Evolutionary conservation across 148 eudicot genomes (phyloP), one percentile per base, ranked within the genome.

Genomic region (Oxyria digyna): DNA sequence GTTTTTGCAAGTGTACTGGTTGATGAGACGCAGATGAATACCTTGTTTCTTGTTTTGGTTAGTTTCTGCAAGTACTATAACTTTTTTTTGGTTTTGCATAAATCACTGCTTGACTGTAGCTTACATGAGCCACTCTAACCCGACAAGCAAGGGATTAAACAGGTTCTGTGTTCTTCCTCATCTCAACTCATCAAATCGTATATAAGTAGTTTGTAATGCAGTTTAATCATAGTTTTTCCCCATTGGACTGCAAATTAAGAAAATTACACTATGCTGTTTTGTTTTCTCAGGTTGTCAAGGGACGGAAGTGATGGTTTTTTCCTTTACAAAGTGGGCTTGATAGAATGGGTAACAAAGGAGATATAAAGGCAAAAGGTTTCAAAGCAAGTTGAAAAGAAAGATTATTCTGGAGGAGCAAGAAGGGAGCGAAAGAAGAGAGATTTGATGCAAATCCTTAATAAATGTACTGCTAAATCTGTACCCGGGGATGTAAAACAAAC

Each of bases 11-110:
- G 85, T 80, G 57, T 94, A 74, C 70, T 82, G 11, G 86, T 91
- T 71, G 99, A 94, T 74, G 97, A 94, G 69, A 86, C 96, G 80
- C 93, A 94, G 74, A 94, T 94, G 99, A 94, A 94, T 78, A 93
- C 96, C 46, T 76, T 94, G 6, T 94, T 94, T 78, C 92, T 94
- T 57, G 97, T 90, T 70, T 71, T 94, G 81, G 99, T 94, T 78
- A 29, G 35, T 26, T 8, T n/a, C n/a, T n/a, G n/a, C n/a, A n/a
- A n/a, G n/a, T n/a, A n/a, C n/a, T n/a, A n/a, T n/a, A n/a, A n/a
- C n/a, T n/a, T n/a, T n/a, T n/a, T n/a, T n/a, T n/a, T n/a, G n/a
- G n/a, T n/a, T n/a, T n/a, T n/a, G n/a, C n/a, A n/a, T n/a, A n/a
- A n/a, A n/a, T n/a, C n/a, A n/a, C n/a, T n/a, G n/a, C n/a, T n/a